Evolutionary conservation across 2,329 filamentous ascomycete species (phyloP).

Genomic region (Aureobasidium sp.): DNA sequence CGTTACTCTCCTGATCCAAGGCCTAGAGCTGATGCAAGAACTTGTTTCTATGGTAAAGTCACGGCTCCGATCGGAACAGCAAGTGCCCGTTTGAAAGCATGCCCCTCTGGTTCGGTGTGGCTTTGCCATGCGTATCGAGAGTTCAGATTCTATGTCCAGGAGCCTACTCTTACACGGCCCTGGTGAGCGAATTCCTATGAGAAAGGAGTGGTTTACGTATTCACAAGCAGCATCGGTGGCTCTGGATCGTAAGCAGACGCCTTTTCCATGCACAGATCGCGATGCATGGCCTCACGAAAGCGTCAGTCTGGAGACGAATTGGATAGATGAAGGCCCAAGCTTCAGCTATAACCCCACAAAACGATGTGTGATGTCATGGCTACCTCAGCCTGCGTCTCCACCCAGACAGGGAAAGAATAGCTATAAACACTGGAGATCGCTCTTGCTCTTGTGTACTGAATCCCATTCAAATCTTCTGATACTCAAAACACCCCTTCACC

Average conservation of each 20-base stretch:
- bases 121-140: constrained; percentile 7
- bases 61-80: background rate
- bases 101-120: background rate
- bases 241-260: background rate
- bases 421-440: constrained; percentile 9
- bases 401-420: background rate
- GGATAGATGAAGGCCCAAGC: background rate
- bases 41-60: background rate
- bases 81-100: constrained; percentile 3
- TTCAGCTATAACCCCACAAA: background rate
- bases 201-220: too few relatives aligned
- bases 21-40: background rate
- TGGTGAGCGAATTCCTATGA: background rate
- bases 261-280: background rate
- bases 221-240: background rate
- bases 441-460: background rate
- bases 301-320: background rate
- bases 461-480: background rate
- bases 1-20: background rate
- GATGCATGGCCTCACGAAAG: background rate
- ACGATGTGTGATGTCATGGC: constrained; percentile 1
- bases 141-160: background rate
- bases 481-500: background rate
- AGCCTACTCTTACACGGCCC: background rate
- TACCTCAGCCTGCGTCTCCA: background rate